Conservation (phyloP, 257 asterid species). For the Petunia axillaris region DNA sequence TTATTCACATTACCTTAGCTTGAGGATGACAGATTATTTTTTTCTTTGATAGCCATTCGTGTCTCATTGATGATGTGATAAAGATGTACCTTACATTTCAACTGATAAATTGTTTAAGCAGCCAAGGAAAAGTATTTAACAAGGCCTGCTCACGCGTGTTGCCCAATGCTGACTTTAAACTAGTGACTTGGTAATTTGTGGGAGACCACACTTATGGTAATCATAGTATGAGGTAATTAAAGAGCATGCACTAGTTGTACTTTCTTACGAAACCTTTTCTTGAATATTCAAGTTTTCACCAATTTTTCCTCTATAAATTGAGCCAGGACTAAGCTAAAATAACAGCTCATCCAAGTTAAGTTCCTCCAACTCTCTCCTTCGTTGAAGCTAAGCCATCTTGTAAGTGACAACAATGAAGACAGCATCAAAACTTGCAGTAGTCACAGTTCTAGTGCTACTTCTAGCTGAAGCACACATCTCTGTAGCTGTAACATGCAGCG, state of each 20-base stretch:
- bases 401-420: conserved; percentile 38
- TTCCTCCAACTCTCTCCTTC: not conserved
- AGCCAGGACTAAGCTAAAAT: not conserved
- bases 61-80: not conserved
- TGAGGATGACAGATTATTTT: not conserved
- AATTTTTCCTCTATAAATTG: conserved; percentile 14
- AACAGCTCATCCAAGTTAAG: not conserved
- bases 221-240: not conserved
- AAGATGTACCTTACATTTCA: not conserved
- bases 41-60: not conserved
- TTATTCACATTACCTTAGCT: not conserved
- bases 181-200: conserved; percentile 5
- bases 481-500: conserved; percentile 36
- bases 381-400: not conserved
- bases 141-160: conserved; percentile 7
- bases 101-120: not conserved
- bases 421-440: conserved; percentile 28
- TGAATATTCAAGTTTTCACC: not conserved
- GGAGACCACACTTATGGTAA: not conserved
- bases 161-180: conserved; percentile 1
- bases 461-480: conserved; percentile 36
- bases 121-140: not conserved
- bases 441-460: conserved; percentile 33
- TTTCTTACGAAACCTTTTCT: not conserved
- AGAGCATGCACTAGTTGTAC: conserved; percentile 18